Evolutionary conservation across 2,329 filamentous ascomycete species (phyloP), one percentile per base, ranked within the genome.

Genomic region (Ceratocystis cacaofunesta): DNA sequence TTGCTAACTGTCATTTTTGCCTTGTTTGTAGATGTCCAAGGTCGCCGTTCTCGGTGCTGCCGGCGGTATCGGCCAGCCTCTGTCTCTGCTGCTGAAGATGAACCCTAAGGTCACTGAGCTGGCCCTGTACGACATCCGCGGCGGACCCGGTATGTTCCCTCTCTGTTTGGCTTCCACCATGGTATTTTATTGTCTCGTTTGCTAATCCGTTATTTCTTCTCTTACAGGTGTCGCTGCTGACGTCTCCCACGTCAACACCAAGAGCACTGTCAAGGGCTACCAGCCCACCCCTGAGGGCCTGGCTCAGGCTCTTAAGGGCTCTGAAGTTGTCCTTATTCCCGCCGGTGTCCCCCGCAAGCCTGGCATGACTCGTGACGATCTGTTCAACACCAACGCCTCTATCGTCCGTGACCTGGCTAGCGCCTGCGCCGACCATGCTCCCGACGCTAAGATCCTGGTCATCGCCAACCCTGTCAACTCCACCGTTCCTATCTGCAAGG

Each of bases 401-500:
- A 99, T 99, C 78, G 94, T 99, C 77, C 92, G 92, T 75, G 94
- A 97, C 79, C 86, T 99, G 71, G 92, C 92, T 80, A 95, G 96
- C 85, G 92, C 91, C 73, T 86, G 85, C 75, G 94, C 94, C 74
- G 86, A 95, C 74, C 84, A 89, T 72, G 84, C 87, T 75, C 94
- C 94, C 73, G 83, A 96, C 70, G 94, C 94, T 78, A 95, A 95
- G 81, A 83, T 97, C 77, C 86, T 97, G 76, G 85, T 99, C 83
- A 99, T 99, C 80, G 85, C 92, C 79, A 99, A 99, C 87, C 94
- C 94, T 69, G 92, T 99, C 81, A 99, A 99, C 90, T 96, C 91
- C 73, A 99, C 94, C 75, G 94, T 99, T 74, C 94, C 94, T 76
- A 99, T 99, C 80, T 87, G 87, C 76, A 87, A 90, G 76, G 94